Evolutionary conservation across 1,139 yeast species (phyloP), one percentile per base, ranked within the genome.

Genomic region (Pichia sp.): DNA sequence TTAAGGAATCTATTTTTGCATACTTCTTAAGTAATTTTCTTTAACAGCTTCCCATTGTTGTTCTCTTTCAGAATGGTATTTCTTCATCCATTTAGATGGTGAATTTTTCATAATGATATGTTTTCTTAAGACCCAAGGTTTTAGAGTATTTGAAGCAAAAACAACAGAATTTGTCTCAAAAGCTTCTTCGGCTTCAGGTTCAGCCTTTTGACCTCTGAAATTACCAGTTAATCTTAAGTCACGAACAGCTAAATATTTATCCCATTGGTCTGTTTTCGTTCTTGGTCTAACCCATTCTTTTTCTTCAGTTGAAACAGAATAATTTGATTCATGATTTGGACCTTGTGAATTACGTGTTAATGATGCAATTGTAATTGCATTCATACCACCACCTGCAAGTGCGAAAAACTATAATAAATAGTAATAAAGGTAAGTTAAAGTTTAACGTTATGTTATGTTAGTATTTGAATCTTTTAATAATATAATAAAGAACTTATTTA

Each of bases 151-250:
- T 27, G 62, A 59, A 27, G 60, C 62, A 48, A 61, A 62, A 26
- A 53, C 60, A 39, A 63, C 54, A 29, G 79, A 74, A 60, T 74
- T 77, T 35, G 76, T 70, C 63, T 76, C 78, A 67, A 79, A 86
- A 40, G 73, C 75, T 52, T 82, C 90, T 34, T 90, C 89, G 10
- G 95, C 95, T 42, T 74, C 66, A 8, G 90, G 75, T 44, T 74
- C 77, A 52, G 78, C 80, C 42, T 74, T 65, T 62, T 85, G 94
- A 26, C 82, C 90, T 60, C 95, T 73, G 57, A 68, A 71, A 38
- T 73, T 72, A 25, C 95, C 95, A 10, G 95, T 86, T 57, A 86
- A 68, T 54, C 89, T 71, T 61, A 76, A 72, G 63, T 86, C 95
- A 60, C 95, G 73, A 55, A 80, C 82, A 68, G 65, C 66, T 44